phyloP scores from a whole-genome alignment of 31 red algal genomes.

The Pterothamnion heteromorphum region DNA sequence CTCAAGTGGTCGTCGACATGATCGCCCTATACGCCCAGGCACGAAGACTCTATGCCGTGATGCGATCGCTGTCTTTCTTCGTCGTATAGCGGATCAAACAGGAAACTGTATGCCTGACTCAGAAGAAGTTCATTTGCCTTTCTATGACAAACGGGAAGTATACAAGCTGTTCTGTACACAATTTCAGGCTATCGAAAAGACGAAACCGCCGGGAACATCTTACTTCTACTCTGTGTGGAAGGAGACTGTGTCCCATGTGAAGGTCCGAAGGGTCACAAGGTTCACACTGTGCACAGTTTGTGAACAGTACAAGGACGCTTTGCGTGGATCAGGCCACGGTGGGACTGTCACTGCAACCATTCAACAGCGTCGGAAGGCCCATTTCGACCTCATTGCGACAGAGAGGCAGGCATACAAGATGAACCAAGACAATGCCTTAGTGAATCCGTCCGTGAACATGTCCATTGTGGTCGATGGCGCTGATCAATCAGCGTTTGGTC shows the following conservation, averaged over 20 bases:
- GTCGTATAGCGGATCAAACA: not conserved
- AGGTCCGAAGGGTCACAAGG: not conserved
- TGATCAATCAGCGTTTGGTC: no score
- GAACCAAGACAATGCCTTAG: not conserved
- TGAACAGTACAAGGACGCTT: not conserved
- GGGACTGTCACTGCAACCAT: no score
- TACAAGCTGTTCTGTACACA: not conserved
- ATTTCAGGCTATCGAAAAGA: not conserved
- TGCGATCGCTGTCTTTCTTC: not conserved
- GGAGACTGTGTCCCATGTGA: not conserved
- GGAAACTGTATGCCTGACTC: not conserved
- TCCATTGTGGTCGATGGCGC: not conserved
- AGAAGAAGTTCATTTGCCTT: slow-evolving; percentile 3
- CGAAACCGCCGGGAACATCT: not conserved
- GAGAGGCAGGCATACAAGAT: no score
- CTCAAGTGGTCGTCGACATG: not conserved
- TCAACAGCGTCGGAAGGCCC: not conserved
- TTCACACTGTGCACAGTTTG: not conserved
- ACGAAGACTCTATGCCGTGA: not conserved
- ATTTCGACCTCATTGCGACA: not conserved
- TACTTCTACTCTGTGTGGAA: not conserved
- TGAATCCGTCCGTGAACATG: not conserved
- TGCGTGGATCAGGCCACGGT: no score
- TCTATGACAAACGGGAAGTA: not conserved
- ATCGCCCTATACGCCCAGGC: not conserved